phyloP scores from a whole-genome alignment of 106 monocot genomes.

The Allium cepa region DNA sequence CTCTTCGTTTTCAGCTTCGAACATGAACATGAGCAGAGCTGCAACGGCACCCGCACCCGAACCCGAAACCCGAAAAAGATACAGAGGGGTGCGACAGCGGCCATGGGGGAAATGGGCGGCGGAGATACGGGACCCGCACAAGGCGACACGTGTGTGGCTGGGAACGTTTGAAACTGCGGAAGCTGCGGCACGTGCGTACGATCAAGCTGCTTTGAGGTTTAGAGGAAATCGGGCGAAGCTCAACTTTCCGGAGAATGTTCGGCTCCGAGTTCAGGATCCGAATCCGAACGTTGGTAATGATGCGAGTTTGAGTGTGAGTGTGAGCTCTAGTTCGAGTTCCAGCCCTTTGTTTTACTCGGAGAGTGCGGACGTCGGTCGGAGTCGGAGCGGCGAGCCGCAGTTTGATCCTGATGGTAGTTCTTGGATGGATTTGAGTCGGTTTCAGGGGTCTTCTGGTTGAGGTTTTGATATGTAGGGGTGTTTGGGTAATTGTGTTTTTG shows the following conservation, averaged over 20 bases:
- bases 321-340: neutral
- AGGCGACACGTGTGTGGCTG: constrained; percentile 68
- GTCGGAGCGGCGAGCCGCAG: neutral
- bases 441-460: neutral
- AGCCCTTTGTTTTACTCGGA: neutral
- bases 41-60: neutral
- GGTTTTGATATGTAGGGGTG: too few relatives aligned
- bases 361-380: neutral
- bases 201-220: constrained; percentile 60
- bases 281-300: neutral
- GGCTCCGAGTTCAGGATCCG: neutral
- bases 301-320: neutral
- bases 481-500: too few relatives aligned
- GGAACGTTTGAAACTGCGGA: constrained; percentile 70
- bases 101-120: constrained; percentile 93
- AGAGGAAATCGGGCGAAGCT: constrained; percentile 56
- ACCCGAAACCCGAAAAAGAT: constrained; percentile 13
- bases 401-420: neutral
- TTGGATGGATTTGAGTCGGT: neutral
- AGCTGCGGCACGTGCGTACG: constrained; percentile 59
- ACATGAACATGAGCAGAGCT: neutral
- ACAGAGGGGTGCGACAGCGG: constrained; percentile 52
- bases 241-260: constrained; percentile 60
- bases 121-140: constrained; percentile 71
- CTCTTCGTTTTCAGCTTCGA: neutral